phyloP scores from a whole-genome alignment of 305 asterid genomes.

The Salvia sclarea region DNA sequence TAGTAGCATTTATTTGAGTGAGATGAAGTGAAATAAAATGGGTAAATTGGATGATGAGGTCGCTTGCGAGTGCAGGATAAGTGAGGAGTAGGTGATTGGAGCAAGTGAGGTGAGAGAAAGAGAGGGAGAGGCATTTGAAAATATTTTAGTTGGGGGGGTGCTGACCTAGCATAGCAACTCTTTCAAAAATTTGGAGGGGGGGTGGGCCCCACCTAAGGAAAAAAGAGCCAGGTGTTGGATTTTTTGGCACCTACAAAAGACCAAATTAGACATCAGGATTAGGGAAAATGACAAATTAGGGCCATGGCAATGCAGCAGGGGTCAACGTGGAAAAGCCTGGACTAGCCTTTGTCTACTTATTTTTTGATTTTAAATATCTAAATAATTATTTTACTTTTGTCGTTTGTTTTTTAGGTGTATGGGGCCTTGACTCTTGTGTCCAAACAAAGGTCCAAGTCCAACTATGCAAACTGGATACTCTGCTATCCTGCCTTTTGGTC shows the following conservation, averaged over 20 bases:
- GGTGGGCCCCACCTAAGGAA: slow-evolving; percentile 40
- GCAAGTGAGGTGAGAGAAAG: slow-evolving; percentile 41
- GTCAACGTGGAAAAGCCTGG: slow-evolving; percentile 37
- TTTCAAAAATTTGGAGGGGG: slow-evolving; percentile 40
- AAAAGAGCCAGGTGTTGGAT: slow-evolving; percentile 43
- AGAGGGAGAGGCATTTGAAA: slow-evolving; percentile 56
- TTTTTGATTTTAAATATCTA: neutral
- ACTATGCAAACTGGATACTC: slow-evolving; percentile 25
- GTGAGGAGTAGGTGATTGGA: slow-evolving; percentile 38
- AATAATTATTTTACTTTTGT: neutral
- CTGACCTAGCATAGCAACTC: slow-evolving; percentile 46
- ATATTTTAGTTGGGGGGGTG: slow-evolving; percentile 37
- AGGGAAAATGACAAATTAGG: slow-evolving; percentile 34
- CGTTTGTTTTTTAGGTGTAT: slow-evolving; percentile 1
- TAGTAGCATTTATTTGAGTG: neutral
- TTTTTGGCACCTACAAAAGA: slow-evolving; percentile 13
- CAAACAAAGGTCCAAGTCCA: slow-evolving; percentile 26
- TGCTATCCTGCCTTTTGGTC: slow-evolving; percentile 28
- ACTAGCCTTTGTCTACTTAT: slow-evolving; percentile 19
- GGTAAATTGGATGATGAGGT: neutral
- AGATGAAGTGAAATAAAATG: too few species aligned
- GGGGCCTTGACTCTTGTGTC: slow-evolving; percentile 27
- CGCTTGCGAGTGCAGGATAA: neutral
- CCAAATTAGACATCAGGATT: slow-evolving; percentile 29
- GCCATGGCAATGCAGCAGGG: slow-evolving; percentile 8